phyloP scores from a whole-genome alignment of 495 filamentous ascomycete species.

The Talaromyces borbonicus region DNA sequence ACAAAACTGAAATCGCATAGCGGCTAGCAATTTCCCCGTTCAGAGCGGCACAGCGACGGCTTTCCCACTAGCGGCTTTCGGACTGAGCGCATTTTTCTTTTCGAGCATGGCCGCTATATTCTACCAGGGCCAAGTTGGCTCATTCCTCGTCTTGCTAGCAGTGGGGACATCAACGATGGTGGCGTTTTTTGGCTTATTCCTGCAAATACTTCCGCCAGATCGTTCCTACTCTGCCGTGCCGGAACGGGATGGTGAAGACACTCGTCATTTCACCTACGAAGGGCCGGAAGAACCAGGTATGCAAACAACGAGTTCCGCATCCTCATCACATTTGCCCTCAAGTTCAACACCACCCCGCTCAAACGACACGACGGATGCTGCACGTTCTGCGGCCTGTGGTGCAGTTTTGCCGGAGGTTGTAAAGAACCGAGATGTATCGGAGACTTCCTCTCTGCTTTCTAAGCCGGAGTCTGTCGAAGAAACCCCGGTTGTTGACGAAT shows the following conservation, averaged over 20 bases:
- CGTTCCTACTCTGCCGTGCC: conserved; percentile 58
- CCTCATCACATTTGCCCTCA: conserved; percentile 19
- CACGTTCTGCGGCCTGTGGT: conserved; percentile 29
- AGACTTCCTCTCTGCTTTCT: conserved; percentile 79
- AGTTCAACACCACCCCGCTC: conserved; percentile 5
- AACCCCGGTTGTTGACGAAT: conserved; percentile 21
- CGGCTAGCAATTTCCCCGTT: conserved; percentile 84
- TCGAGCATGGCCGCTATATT: conserved; percentile 63
- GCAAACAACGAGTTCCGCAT: conserved; percentile 35
- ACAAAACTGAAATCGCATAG: conserved; percentile 31
- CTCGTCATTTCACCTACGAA: conserved; percentile 10
- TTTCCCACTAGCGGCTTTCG: conserved; percentile 85
- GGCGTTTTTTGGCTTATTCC: conserved; percentile 68
- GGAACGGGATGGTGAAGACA: conserved; percentile 27
- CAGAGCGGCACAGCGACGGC: conserved; percentile 91
- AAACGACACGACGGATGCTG: conserved; percentile 13
- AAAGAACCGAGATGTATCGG: conserved; percentile 41
- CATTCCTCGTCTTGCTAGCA: conserved; percentile 71
- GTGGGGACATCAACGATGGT: conserved; percentile 68
- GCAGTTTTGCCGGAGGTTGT: conserved; percentile 20
- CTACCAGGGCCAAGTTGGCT: conserved; percentile 75
- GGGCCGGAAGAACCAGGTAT: conserved; percentile 57
- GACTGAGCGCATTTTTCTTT: conserved; percentile 94
- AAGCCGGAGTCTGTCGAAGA: conserved; percentile 38
- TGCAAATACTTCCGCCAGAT: conserved; percentile 59